These are phyloP conservation scores for Tilletia walkeri DNA, from an alignment of 1,284 basidiomycete genomes.

Conservation along the genomic window DNA sequence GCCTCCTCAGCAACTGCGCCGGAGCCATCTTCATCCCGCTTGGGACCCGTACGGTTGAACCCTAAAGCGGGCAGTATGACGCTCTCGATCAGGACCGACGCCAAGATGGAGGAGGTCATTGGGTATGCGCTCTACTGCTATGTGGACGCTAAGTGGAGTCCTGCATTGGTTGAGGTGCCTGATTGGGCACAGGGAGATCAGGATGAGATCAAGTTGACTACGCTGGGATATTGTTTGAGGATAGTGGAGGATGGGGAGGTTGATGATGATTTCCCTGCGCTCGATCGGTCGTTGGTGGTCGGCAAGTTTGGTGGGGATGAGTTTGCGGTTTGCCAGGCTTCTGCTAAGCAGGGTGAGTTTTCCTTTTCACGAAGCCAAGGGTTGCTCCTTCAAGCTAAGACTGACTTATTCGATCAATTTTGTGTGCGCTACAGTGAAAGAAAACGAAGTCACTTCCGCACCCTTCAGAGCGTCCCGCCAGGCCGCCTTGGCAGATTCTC, in stretches of 20 bases:
- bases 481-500: neutral
- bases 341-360: slow-evolving; percentile 63
- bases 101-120: slow-evolving; percentile 90
- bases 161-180: slow-evolving; percentile 65
- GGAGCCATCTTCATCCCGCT: slow-evolving; percentile 9
- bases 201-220: slow-evolving; percentile 66
- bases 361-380: neutral
- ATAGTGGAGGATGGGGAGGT: slow-evolving; percentile 98
- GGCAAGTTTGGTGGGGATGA: slow-evolving; percentile 86
- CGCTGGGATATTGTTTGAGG: slow-evolving; percentile 87
- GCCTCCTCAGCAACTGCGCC: too few species aligned
- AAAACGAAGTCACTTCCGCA: slow-evolving; percentile 12
- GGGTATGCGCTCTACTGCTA: slow-evolving; percentile 88
- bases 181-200: slow-evolving; percentile 59
- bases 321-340: slow-evolving; percentile 77
- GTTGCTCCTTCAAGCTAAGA: neutral
- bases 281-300: slow-evolving; percentile 80
- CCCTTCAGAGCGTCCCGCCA: neutral
- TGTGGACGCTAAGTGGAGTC: slow-evolving; percentile 80
- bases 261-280: slow-evolving; percentile 96
- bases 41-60: slow-evolving; percentile 35
- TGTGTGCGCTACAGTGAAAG: neutral
- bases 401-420: neutral
- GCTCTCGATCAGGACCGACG: slow-evolving; percentile 75
- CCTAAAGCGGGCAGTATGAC: slow-evolving; percentile 56